These are phyloP conservation scores for Pyrenopolyporus hunteri DNA, from an alignment of 495 filamentous ascomycete genomes.

Conservation along the genomic window DNA sequence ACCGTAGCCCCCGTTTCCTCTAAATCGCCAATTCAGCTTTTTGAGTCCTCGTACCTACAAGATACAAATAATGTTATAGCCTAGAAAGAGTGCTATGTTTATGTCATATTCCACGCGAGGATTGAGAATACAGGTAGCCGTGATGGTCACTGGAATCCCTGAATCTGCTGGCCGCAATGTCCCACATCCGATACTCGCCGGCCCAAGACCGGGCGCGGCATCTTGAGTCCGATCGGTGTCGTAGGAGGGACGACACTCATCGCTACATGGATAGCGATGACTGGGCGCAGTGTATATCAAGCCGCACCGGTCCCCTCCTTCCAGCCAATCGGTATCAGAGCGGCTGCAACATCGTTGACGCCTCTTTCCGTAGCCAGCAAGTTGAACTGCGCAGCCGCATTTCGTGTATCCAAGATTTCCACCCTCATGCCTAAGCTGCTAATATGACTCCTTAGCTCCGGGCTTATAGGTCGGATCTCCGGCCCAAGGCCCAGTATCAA, in stretches of 20 bases:
- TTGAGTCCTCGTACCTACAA: background rate
- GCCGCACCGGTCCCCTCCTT: slow-evolving; percentile 56
- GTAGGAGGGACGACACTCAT: no score
- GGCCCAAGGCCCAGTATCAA: slow-evolving; percentile 86
- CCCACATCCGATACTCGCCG: background rate
- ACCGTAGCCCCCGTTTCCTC: background rate
- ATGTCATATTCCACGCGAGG: no score
- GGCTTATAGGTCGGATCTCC: slow-evolving; percentile 74
- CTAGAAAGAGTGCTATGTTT: no score
- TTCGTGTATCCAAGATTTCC: slow-evolving; percentile 90
- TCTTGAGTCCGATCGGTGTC: no score
- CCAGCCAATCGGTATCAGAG: slow-evolving; percentile 87
- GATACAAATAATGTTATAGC: background rate
- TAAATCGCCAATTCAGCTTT: background rate
- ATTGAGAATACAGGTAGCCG: no score
- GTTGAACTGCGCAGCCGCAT: slow-evolving; percentile 92
- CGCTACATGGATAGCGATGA: no score
- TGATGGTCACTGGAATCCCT: no score
- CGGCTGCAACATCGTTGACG: slow-evolving; percentile 80
- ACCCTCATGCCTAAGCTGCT: slow-evolving; percentile 81
- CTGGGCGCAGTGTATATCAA: slow-evolving; percentile 13
- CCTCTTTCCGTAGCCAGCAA: slow-evolving; percentile 83
- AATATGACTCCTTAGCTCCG: slow-evolving; percentile 71
- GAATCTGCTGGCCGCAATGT: background rate
- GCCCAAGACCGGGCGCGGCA: no score